phyloP scores from a whole-genome alignment of 495 filamentous ascomycete species.

The Penicillium simplicissimum region DNA sequence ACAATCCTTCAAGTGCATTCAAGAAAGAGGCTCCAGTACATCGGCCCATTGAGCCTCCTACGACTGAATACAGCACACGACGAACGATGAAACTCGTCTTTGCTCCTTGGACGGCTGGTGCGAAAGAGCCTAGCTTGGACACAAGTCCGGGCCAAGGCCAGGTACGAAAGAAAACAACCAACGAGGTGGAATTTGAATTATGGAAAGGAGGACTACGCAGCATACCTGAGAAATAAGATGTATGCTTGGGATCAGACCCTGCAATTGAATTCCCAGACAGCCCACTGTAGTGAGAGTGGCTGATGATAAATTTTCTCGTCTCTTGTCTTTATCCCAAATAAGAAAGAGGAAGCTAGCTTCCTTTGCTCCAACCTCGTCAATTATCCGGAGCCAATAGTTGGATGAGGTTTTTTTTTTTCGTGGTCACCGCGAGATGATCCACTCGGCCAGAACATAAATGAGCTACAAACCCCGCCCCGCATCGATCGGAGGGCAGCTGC shows the following conservation, averaged over 20 bases:
- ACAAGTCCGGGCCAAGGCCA: neutral
- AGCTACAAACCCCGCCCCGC: conserved; percentile 1
- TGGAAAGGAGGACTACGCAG: conserved; percentile 50
- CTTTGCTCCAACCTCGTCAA: neutral
- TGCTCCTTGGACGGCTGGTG: conserved; percentile 59
- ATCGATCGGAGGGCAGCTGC: neutral
- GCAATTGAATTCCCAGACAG: neutral
- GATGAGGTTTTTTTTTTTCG: neutral
- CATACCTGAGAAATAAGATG: conserved; percentile 14
- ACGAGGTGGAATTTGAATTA: conserved; percentile 52
- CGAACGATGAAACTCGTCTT: conserved; percentile 82
- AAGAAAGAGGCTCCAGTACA: neutral
- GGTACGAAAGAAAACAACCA: conserved; percentile 8
- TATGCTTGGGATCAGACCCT: neutral
- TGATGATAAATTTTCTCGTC: neutral
- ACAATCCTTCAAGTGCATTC: neutral
- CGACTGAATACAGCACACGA: conserved; percentile 32
- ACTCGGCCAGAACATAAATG: neutral
- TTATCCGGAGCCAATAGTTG: conserved; percentile 2
- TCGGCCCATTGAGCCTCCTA: neutral
- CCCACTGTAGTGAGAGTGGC: neutral
- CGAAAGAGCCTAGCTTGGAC: neutral
- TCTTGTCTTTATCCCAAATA: conserved; percentile 2
- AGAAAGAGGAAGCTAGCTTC: neutral
- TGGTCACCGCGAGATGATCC: neutral